These are phyloP conservation scores for Fistulifera pelliculosa DNA, from an alignment of 108 stramenopile genomes.

Conservation along the genomic window DNA sequence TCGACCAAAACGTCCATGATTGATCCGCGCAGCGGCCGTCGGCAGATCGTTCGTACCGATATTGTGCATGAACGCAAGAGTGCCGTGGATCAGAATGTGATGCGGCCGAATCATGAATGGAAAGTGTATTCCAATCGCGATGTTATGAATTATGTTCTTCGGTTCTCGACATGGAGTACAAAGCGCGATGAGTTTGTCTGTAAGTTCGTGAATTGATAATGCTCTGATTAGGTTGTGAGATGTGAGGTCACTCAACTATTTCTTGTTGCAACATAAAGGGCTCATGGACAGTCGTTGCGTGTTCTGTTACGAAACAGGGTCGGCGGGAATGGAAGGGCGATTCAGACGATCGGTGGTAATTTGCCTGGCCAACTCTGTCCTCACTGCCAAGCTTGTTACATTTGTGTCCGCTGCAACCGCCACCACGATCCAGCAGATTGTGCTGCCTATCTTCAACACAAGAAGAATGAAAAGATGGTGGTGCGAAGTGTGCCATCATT, in stretches of 20 bases:
- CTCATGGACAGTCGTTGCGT: constrained; percentile 23
- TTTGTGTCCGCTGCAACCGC: not conserved
- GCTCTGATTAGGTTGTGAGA: not conserved
- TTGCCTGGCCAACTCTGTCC: not conserved
- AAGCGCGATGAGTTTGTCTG: constrained; percentile 17
- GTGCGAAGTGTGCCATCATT: not conserved
- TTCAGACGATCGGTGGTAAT: not conserved
- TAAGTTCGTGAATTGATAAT: not conserved
- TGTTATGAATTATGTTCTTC: constrained; percentile 6
- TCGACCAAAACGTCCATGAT: constrained; percentile 42
- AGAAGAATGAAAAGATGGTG: not conserved
- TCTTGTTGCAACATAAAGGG: constrained; percentile 7
- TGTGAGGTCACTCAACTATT: not conserved
- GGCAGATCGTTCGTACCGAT: constrained; percentile 25
- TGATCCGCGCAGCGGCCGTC: constrained; percentile 20
- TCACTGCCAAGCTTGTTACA: not conserved
- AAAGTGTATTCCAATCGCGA: constrained; percentile 2
- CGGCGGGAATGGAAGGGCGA: not conserved
- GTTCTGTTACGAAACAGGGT: constrained; percentile 11
- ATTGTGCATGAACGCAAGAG: constrained; percentile 21
- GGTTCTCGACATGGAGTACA: constrained; percentile 10
- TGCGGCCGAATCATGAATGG: constrained; percentile 14
- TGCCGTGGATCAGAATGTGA: constrained; percentile 16
- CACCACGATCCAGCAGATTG: constrained; percentile 5
- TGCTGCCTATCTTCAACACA: not conserved